A percentile compares a stretch with the other conserved stretches of the same genome.
phyloP scores from a whole-genome alignment of 257 asterid genomes.

The Primulina huaijiensis region DNA sequence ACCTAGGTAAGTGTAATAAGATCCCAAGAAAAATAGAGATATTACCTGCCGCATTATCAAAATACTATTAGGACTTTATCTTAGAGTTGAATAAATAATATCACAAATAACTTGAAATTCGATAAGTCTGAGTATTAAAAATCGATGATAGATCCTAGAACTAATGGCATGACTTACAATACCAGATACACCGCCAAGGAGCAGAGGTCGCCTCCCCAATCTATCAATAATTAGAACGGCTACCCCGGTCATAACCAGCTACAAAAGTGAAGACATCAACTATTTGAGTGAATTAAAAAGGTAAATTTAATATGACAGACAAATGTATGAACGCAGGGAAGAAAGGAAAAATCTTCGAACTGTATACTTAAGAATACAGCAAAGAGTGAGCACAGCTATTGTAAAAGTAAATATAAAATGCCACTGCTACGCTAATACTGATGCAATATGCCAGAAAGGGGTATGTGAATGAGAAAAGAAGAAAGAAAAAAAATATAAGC shows the following conservation, averaged over 20 bases:
- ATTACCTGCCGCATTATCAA: constrained; percentile 54
- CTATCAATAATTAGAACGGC: constrained; percentile 77
- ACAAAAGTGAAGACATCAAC: constrained; percentile 20
- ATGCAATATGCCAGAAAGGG: neutral
- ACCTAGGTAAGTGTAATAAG: constrained; percentile 73
- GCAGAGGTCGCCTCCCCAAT: constrained; percentile 93
- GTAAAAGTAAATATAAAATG: constrained; percentile 6
- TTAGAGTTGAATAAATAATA: neutral
- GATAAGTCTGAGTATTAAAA: constrained; percentile 13
- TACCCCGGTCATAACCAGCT: constrained; percentile 89
- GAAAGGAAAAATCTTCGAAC: constrained; percentile 13
- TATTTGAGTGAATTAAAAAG: constrained; percentile 13
- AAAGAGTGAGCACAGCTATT: neutral
- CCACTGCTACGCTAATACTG: neutral
- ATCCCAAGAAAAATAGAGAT: constrained; percentile 86
- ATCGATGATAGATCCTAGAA: neutral
- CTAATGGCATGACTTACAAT: constrained; percentile 53
- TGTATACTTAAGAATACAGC: constrained; percentile 1
- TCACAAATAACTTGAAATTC: constrained; percentile 7
- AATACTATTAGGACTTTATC: constrained; percentile 20
- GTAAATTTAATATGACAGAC: neutral
- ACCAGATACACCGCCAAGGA: constrained; percentile 97
- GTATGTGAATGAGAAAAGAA: constrained; percentile 4
- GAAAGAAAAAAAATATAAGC: neutral
- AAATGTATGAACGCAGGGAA: neutral